These are phyloP conservation scores for Diaporthe humulicola DNA, from an alignment of 2,329 filamentous ascomycete genomes.

Conservation along the genomic window DNA sequence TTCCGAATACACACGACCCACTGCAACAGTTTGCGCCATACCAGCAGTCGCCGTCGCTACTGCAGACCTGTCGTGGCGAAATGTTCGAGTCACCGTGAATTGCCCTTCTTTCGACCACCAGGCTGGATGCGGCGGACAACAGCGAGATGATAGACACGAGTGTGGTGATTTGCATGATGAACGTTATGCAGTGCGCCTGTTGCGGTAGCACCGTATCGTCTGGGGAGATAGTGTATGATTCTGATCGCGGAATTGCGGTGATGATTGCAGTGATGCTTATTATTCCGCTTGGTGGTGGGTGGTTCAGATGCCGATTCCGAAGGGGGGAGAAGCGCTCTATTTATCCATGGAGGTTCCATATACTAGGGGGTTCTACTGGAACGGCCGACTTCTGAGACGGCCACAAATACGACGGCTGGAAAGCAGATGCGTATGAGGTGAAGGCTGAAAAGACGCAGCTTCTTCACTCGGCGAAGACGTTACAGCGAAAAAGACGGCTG, in stretches of 20 bases:
- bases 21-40: neutral
- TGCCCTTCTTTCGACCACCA: neutral
- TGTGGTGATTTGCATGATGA: constrained; percentile 1
- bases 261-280: neutral
- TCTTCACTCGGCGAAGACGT: neutral
- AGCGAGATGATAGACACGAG: neutral
- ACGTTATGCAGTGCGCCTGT: neutral
- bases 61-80: neutral
- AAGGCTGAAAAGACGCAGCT: neutral
- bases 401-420: neutral
- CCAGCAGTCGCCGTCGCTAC: neutral
- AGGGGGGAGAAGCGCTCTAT: neutral
- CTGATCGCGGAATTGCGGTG: neutral
- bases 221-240: neutral
- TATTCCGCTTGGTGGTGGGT: neutral
- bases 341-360: neutral
- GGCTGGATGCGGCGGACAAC: neutral
- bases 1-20: neutral
- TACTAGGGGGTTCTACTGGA: neutral
- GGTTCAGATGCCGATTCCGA: too few relatives aligned
- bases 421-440: neutral
- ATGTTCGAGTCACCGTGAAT: neutral
- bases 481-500: neutral
- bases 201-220: too few relatives aligned
- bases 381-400: neutral